Percentiles rank a stretch among this genome's conserved stretches.
Evolutionary conservation across 2,329 filamentous ascomycete genomes (phyloP).

Genomic region (Arthrobotrys musiformis): DNA sequence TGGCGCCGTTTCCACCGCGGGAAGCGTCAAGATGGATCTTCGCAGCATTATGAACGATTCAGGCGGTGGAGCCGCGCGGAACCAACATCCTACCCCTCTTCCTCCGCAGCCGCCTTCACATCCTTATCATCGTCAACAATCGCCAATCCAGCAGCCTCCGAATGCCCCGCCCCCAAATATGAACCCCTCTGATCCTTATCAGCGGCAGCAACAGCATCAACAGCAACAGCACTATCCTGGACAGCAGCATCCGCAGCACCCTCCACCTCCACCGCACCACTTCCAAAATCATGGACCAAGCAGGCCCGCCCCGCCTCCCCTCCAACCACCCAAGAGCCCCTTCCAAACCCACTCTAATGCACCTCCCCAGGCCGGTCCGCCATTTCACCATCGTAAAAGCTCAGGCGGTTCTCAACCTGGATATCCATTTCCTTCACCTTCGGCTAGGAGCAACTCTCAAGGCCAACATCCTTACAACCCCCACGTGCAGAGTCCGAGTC

Average conservation of each 20-base stretch:
- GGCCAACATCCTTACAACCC: slow-evolving; percentile 31
- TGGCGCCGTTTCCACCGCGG: slow-evolving; percentile 21
- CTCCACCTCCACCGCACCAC: slow-evolving; percentile 55
- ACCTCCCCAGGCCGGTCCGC: slow-evolving; percentile 42
- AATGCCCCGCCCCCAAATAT: slow-evolving; percentile 40
- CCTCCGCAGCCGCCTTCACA: slow-evolving; percentile 30
- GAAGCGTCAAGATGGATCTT: slow-evolving; percentile 57
- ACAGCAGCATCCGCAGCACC: slow-evolving; percentile 56
- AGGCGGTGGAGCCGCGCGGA: slow-evolving; percentile 51
- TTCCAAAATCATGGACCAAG: slow-evolving; percentile 45
- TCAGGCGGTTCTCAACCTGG: slow-evolving; percentile 50
- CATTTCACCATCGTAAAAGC: slow-evolving; percentile 51
- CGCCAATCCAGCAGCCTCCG: slow-evolving; percentile 44
- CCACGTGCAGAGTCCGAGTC: slow-evolving; percentile 44
- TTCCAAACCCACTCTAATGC: slow-evolving; percentile 54
- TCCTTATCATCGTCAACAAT: slow-evolving; percentile 44
- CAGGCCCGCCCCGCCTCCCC: slow-evolving; percentile 43
- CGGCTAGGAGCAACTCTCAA: slow-evolving; percentile 39
- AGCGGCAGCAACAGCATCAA: slow-evolving; percentile 38
- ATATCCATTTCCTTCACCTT: slow-evolving; percentile 47
- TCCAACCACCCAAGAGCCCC: slow-evolving; percentile 56
- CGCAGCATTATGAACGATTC: slow-evolving; percentile 59
- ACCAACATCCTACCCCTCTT: slow-evolving; percentile 49
- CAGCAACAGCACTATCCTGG: slow-evolving; percentile 53
- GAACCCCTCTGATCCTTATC: slow-evolving; percentile 51